These are phyloP conservation scores for Beauveria brongniartii DNA, from an alignment of 2,329 filamentous ascomycete genomes.

Conservation along the genomic window DNA sequence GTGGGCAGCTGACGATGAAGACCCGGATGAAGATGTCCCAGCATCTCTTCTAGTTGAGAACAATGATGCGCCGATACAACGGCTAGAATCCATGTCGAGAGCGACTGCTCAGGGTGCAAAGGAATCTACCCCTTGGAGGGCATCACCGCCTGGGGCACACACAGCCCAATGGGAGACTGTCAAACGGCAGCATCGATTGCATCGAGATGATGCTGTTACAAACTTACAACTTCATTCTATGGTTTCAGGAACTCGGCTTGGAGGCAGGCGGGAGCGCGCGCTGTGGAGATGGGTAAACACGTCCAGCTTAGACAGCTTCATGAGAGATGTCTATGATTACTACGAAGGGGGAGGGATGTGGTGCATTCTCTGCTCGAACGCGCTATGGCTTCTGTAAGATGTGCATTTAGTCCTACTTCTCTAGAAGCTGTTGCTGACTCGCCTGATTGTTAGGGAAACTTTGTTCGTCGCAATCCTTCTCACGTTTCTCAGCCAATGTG, in stretches of 20 bases:
- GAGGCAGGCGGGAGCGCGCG: constrained; percentile 51
- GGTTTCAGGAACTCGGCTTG: background rate
- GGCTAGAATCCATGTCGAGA: background rate
- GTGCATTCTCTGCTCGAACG: constrained; percentile 69
- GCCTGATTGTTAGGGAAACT: constrained; percentile 49
- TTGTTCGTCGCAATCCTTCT: constrained; percentile 75
- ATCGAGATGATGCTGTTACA: constrained; percentile 26
- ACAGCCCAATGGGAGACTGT: constrained; percentile 45
- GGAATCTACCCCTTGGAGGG: background rate
- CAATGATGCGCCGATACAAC: constrained; percentile 23
- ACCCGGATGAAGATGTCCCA: constrained; percentile 53
- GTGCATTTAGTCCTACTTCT: background rate
- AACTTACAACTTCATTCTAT: constrained; percentile 7
- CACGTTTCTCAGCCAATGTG: constrained; percentile 77
- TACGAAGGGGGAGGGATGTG: constrained; percentile 75
- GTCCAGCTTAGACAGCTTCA: constrained; percentile 79
- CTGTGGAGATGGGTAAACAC: constrained; percentile 93
- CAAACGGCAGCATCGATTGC: constrained; percentile 43
- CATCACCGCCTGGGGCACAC: constrained; percentile 12
- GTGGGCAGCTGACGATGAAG: constrained; percentile 35
- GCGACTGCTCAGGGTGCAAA: background rate
- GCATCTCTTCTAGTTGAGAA: constrained; percentile 54
- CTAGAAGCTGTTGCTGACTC: constrained; percentile 1
- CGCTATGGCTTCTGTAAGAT: constrained; percentile 63
- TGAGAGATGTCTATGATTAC: constrained; percentile 79